Evolutionary conservation across 768 basidiomycete species (phyloP).

Genomic region (Crassisporium funariophilum): DNA sequence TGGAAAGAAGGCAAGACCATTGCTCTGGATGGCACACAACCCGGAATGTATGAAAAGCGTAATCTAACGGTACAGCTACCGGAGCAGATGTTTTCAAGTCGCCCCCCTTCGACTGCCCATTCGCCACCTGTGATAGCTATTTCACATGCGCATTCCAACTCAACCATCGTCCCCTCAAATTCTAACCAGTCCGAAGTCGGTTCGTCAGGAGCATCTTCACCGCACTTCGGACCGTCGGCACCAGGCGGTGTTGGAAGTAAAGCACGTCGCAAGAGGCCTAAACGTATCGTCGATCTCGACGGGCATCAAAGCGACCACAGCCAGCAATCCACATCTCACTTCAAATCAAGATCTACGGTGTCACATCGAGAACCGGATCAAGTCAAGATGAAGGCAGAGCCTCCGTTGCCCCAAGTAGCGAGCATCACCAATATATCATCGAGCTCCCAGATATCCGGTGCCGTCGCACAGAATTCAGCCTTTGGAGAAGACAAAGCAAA

Average conservation of each 20-base stretch:
- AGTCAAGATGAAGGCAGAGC: constrained; percentile 12
- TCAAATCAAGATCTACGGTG: constrained; percentile 34
- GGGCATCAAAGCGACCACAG: constrained; percentile 43
- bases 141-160: constrained; percentile 37
- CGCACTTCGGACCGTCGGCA: constrained; percentile 16
- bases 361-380: constrained; percentile 14
- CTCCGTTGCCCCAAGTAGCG: background rate
- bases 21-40: constrained; percentile 70
- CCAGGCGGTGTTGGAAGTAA: no score
- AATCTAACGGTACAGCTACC: constrained; percentile 48
- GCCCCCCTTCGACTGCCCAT: constrained; percentile 48
- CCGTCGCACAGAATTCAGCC: background rate
- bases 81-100: constrained; percentile 53
- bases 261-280: constrained; percentile 61
- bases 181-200: background rate
- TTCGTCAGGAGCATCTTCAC: constrained; percentile 1
- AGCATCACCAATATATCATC: background rate
- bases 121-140: constrained; percentile 55
- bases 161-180: constrained; percentile 14
- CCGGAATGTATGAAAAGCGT: constrained; percentile 72
- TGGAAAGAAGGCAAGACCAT: constrained; percentile 81
- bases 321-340: constrained; percentile 28
- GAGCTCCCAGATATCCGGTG: no score
- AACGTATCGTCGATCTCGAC: constrained; percentile 80
- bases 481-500: constrained; percentile 1